Conservation (phyloP, 2,329 filamentous ascomycete species). For the Diaporthe helianthi region DNA sequence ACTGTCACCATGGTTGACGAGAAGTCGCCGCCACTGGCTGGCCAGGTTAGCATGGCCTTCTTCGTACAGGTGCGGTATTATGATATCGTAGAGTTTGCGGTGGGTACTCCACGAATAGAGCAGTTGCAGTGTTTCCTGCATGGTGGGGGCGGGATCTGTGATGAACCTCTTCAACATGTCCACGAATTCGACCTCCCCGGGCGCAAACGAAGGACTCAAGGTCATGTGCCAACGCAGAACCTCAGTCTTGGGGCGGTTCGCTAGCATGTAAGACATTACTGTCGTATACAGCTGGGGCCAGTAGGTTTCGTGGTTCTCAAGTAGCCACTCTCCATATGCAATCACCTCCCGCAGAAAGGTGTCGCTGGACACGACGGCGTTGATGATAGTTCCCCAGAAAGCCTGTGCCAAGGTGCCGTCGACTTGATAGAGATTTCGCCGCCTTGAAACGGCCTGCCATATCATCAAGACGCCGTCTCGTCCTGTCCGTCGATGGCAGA, state of each 20-base stretch:
- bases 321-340: constrained; percentile 53
- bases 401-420: constrained; percentile 37
- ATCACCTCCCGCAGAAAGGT: constrained; percentile 46
- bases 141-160: constrained; percentile 44
- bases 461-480: constrained; percentile 39
- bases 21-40: constrained; percentile 54
- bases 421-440: constrained; percentile 38
- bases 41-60: constrained; percentile 54
- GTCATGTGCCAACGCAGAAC: constrained; percentile 57
- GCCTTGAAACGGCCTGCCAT: constrained; percentile 40
- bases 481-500: constrained; percentile 40
- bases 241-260: constrained; percentile 46
- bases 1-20: constrained; percentile 50
- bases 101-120: constrained; percentile 55
- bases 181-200: constrained; percentile 50
- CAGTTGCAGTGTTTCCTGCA: constrained; percentile 50
- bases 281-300: constrained; percentile 61
- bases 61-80: constrained; percentile 59
- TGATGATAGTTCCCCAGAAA: constrained; percentile 45
- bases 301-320: constrained; percentile 44
- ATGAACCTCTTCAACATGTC: constrained; percentile 51
- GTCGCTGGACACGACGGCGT: constrained; percentile 43
- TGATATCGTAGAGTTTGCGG: constrained; percentile 55
- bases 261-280: constrained; percentile 53
- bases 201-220: constrained; percentile 52